Conservation (phyloP, 108 stramenopile species). For the Schizochytrium sp. region DNA sequence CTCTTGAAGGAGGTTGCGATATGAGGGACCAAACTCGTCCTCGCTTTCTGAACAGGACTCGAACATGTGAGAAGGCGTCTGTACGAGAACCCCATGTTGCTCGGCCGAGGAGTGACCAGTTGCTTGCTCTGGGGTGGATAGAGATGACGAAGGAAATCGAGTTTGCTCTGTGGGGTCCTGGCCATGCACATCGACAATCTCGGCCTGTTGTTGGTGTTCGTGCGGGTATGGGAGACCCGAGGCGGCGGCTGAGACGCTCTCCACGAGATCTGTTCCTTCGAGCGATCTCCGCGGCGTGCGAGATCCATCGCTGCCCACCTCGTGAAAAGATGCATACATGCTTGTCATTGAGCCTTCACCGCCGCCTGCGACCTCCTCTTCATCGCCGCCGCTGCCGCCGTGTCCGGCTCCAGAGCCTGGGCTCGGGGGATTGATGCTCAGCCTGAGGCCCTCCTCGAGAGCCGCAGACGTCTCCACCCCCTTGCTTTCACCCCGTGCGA, state of each 20-base stretch:
- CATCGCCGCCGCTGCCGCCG: not conserved
- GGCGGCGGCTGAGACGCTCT: not conserved
- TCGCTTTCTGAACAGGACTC: not conserved
- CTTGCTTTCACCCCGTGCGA: too few species aligned
- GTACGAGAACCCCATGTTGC: not conserved
- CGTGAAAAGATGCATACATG: not conserved
- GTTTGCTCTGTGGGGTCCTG: too few species aligned
- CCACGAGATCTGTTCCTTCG: not conserved
- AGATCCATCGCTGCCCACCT: not conserved
- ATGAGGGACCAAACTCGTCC: not conserved
- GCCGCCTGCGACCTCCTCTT: not conserved
- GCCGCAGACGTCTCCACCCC: too few species aligned
- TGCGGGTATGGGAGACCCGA: not conserved
- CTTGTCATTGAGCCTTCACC: not conserved
- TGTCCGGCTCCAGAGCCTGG: not conserved
- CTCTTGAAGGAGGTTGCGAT: not conserved
- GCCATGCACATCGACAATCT: too few species aligned
- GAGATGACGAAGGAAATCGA: not conserved
- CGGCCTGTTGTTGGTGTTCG: not conserved
- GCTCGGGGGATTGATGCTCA: not conserved
- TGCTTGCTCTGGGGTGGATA: not conserved
- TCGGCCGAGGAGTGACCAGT: not conserved
- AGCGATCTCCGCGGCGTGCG: not conserved
- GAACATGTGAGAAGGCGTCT: not conserved
- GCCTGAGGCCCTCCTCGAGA: too few species aligned